A percentile compares a stretch with the other conserved stretches of the same genome.
These are phyloP conservation scores for Boletus semigastroideus DNA, from an alignment of 1,284 basidiomycete genomes.

Conservation along the genomic window DNA sequence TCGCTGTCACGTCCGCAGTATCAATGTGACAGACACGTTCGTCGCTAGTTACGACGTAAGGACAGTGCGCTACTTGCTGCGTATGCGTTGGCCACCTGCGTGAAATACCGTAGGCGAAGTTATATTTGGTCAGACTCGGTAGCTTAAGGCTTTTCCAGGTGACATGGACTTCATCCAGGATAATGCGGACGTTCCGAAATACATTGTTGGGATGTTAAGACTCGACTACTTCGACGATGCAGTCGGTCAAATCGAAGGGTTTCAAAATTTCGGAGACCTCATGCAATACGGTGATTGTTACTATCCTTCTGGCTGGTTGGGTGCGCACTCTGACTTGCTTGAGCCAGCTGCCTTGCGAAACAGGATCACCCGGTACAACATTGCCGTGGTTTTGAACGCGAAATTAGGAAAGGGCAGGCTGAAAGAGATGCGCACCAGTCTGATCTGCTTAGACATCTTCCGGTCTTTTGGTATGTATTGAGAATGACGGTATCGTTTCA, in stretches of 20 bases:
- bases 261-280: slow-evolving; percentile 27
- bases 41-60: slow-evolving; percentile 8
- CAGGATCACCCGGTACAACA: slow-evolving; percentile 17
- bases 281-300: slow-evolving; percentile 18
- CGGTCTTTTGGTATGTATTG: slow-evolving; percentile 13
- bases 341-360: slow-evolving; percentile 19
- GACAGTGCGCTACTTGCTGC: slow-evolving; percentile 8
- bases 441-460: slow-evolving; percentile 27
- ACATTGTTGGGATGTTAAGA: slow-evolving; percentile 22
- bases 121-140: too few relatives aligned
- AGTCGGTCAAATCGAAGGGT: slow-evolving; percentile 25
- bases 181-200: slow-evolving; percentile 6
- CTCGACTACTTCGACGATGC: slow-evolving; percentile 29
- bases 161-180: slow-evolving; percentile 19
- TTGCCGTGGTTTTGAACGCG: slow-evolving; percentile 13
- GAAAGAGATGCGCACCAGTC: slow-evolving; percentile 19
- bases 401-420: slow-evolving; percentile 16
- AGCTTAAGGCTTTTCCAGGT: slow-evolving; percentile 3
- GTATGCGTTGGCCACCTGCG: slow-evolving; percentile 5
- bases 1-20: neutral
- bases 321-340: slow-evolving; percentile 5
- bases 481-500: neutral
- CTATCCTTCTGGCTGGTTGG: too few relatives aligned
- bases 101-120: too few relatives aligned
- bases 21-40: slow-evolving; percentile 1